Evolutionary conservation across 257 asterid species (phyloP), one percentile per base, ranked within the genome.

Genomic region (Paulownia fortunei): DNA sequence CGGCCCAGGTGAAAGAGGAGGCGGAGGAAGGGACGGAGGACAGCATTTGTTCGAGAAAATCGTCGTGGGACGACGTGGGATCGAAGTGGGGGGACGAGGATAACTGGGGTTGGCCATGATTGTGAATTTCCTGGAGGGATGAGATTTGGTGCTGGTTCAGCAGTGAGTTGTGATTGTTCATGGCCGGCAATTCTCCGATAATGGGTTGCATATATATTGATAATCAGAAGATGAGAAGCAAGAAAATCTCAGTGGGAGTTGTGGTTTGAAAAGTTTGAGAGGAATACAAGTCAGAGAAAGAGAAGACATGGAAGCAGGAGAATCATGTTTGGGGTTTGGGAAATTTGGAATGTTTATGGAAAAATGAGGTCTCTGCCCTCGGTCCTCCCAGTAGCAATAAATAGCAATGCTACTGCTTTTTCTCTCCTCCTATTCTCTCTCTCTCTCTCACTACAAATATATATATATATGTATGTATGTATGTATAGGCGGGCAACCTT

Each of bases 21-120:
- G 83, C 39, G 78, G 91, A 80, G 8, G 91, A 65, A 47, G 96
- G 94, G 30, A 88, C 85, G 15, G 94, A 86, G 21, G 96, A 91
- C n/a, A 91, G 87, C 85, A 93, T 88, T 74, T 93, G 98, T 30
- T 93, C 94, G 19, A 91, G 93, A 36, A 93, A 93, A 51, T 90
- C 97, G 37, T 90, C 96, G 46, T 87, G 89, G 24, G 95, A 78
- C 58, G 91, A 51, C 26, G 82, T 59, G 12, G 88, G 89, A 87
- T 93, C 96, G 82, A 88, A 89, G 19, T 83, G 89, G 63, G 85
- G 63, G 3, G 79, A 16, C 10, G 60, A 58, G 67, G 64, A 42
- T 79, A 78, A 71, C 65, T 77, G 86, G 54, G 75, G 82, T 7
- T 77, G 83, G 7, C 72, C 82, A 39, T 86, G 82, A 54, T 79